These are phyloP conservation scores for Lipomyces chichibuensis DNA, from an alignment of 805 yeast genomes.

Conservation along the genomic window DNA sequence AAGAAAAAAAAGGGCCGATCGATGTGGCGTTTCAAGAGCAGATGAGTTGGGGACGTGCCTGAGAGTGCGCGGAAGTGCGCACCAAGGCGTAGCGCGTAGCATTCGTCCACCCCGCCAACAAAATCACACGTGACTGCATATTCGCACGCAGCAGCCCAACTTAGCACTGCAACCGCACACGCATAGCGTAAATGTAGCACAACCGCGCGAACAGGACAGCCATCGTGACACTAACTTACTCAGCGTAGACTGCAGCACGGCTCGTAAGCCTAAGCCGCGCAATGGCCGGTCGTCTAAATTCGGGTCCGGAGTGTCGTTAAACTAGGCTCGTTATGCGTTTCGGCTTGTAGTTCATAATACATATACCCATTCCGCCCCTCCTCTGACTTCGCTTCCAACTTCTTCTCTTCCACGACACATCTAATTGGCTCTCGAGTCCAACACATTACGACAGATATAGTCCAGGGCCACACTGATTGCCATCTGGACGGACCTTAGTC, in stretches of 20 bases:
- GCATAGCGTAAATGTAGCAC: not conserved
- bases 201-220: not conserved
- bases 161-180: not conserved
- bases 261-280: not conserved
- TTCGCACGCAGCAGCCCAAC: not conserved
- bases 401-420: not conserved
- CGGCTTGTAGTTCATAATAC: not conserved
- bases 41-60: conserved; percentile 3
- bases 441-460: not conserved
- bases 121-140: not conserved
- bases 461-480: not conserved
- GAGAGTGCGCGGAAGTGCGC: not conserved
- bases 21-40: not conserved
- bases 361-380: not conserved
- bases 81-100: not conserved
- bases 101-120: not conserved
- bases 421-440: not conserved
- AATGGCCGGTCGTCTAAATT: not conserved
- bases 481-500: not conserved
- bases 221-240: not conserved
- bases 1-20: not conserved
- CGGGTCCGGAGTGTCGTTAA: not conserved
- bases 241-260: not conserved
- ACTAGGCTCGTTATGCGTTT: not conserved
- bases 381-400: not conserved